These are phyloP conservation scores for Rutstroemia sp. DNA, from an alignment of 2,329 filamentous ascomycete species.

Conservation along the genomic window DNA sequence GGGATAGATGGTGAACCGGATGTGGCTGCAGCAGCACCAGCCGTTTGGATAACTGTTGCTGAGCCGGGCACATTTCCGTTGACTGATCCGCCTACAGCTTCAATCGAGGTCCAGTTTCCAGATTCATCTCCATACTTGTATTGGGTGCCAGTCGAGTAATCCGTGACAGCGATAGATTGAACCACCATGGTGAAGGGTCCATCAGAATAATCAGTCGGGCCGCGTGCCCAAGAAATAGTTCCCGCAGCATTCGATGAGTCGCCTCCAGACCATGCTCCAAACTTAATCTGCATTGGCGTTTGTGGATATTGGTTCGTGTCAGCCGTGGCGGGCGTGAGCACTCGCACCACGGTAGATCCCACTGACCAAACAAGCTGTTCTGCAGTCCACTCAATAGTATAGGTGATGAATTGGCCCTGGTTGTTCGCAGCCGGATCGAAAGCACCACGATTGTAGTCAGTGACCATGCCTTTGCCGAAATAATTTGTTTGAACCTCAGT, in stretches of 20 bases:
- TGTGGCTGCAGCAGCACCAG: conserved; percentile 56
- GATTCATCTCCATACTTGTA: conserved; percentile 76
- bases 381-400: conserved; percentile 86
- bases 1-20: conserved; percentile 59
- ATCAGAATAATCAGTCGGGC: conserved; percentile 72
- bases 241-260: conserved; percentile 68
- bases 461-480: conserved; percentile 86
- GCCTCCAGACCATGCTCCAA: conserved; percentile 88
- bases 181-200: conserved; percentile 86
- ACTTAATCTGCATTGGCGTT: conserved; percentile 89
- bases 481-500: conserved; percentile 91
- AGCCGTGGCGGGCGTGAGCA: conserved; percentile 62
- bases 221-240: conserved; percentile 85
- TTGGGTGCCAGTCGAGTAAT: conserved; percentile 85
- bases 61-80: conserved; percentile 50
- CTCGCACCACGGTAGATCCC: conserved; percentile 68
- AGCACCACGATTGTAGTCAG: conserved; percentile 78
- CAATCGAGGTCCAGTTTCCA: conserved; percentile 76
- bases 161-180: conserved; percentile 66
- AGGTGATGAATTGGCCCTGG: conserved; percentile 73
- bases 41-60: conserved; percentile 37
- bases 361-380: conserved; percentile 83
- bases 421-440: conserved; percentile 64
- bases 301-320: conserved; percentile 77
- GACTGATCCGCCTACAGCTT: conserved; percentile 69